Conservation (phyloP, 2,329 filamentous ascomycete species). For the Fusarium brachygibbosum region DNA sequence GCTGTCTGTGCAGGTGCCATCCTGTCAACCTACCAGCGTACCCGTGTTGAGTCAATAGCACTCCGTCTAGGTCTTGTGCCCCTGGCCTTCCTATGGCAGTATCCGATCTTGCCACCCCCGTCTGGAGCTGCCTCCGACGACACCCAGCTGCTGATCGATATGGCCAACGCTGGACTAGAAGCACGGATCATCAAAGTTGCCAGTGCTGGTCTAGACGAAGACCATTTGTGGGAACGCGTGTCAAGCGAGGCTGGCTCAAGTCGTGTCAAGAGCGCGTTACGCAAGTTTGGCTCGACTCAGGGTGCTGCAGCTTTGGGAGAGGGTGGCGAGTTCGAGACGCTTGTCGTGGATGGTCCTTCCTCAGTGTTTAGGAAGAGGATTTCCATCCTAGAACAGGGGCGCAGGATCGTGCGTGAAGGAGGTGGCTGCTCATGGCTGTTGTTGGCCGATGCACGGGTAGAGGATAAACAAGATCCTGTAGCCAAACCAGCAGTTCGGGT, state of each 20-base stretch:
- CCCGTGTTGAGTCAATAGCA: slow-evolving; percentile 92
- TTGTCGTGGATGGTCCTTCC: slow-evolving; percentile 84
- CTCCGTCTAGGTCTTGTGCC: slow-evolving; percentile 85
- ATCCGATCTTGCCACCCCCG: slow-evolving; percentile 75
- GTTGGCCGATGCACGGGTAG: slow-evolving; percentile 69
- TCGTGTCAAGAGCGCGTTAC: slow-evolving; percentile 67
- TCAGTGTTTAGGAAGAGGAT: slow-evolving; percentile 81
- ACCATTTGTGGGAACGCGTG: slow-evolving; percentile 85
- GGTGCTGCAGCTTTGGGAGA: slow-evolving; percentile 84
- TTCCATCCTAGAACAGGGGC: slow-evolving; percentile 67
- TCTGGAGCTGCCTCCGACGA: slow-evolving; percentile 55
- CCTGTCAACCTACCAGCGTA: slow-evolving; percentile 94
- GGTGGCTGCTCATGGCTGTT: slow-evolving; percentile 83
- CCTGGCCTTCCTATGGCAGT: slow-evolving; percentile 93
- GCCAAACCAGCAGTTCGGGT: slow-evolving; percentile 59
- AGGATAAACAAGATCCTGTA: slow-evolving; percentile 54
- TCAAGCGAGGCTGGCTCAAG: slow-evolving; percentile 66
- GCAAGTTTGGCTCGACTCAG: slow-evolving; percentile 74
- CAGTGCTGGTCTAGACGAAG: slow-evolving; percentile 86
- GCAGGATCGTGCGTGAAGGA: slow-evolving; percentile 71
- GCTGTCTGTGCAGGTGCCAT: slow-evolving; percentile 93
- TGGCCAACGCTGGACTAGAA: slow-evolving; percentile 82
- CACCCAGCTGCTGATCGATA: slow-evolving; percentile 79
- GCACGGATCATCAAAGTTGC: slow-evolving; percentile 96
- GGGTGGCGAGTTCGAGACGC: slow-evolving; percentile 95